Evolutionary conservation across 305 asterid genomes (phyloP), one percentile per base, ranked within the genome.

Genomic region (Euphrasia arctica): DNA sequence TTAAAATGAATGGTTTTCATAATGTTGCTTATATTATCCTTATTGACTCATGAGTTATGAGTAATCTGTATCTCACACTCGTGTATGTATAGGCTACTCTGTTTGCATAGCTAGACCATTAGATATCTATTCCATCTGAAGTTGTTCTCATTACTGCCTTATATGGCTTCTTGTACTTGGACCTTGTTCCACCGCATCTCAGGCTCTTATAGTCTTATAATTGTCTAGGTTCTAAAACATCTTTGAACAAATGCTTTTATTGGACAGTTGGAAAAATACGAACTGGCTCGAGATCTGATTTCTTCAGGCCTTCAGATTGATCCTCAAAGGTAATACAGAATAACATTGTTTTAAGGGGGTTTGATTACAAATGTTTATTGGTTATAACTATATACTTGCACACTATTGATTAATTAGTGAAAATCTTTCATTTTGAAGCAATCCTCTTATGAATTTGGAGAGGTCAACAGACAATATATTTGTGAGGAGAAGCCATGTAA

Each of bases 201-300:
- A 11, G 39, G 15, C 48, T 49, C 54, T 28, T 5, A 39, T 54
- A 10, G n/a, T 43, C 14, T 45, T 45, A 34, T 34, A 34, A 7
- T 29, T 62, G 50, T 58, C 43, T 55, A 27, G 55, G 43, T 12
- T 13, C 11, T 73, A 63, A 4, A 63, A 71, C 42, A 55, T 34
- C 66, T 47, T 62, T 51, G 42, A 52, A 59, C 57, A 31, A 48
- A 45, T 75, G 47, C 66, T 69, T 57, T 70, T 71, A 63, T 62
- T 72, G 78, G 71, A 65, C 96, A 94, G 99, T 75, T 94, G 68
- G 99, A 94, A 76, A 90, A 81, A 80, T 90, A 82, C 60, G 92
- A 85, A 63, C 75, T 64, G 48, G 97, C 97, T 72, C 78, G 78
- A 60, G 99, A 88, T 65, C 87, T 86, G 68, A 78, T 85, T 62